Evolutionary conservation across 192 early-diverging fungal species (phyloP).

Genomic region (Coemansia furcata): DNA sequence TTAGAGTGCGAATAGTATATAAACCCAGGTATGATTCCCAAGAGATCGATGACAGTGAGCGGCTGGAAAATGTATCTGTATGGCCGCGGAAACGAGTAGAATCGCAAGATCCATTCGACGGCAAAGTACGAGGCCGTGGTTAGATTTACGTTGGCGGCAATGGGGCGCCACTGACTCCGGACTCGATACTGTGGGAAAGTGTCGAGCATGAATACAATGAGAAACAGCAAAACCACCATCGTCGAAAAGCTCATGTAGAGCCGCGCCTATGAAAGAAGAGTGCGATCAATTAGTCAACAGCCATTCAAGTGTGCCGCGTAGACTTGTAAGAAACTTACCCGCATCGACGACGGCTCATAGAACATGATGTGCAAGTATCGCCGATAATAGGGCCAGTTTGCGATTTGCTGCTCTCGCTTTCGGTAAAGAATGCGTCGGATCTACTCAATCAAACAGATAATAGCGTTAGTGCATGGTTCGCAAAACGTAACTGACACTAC

Average conservation of each 20-base stretch:
- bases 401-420: constrained; percentile 31
- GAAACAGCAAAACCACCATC: constrained; percentile 38
- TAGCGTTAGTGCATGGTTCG: not conserved
- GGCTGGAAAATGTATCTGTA: constrained; percentile 34
- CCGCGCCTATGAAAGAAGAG: constrained; percentile 16
- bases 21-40: constrained; percentile 40
- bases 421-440: constrained; percentile 41
- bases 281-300: not conserved
- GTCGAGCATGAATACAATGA: constrained; percentile 54
- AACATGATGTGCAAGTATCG: constrained; percentile 38
- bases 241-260: constrained; percentile 44
- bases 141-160: constrained; percentile 34
- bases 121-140: constrained; percentile 43
- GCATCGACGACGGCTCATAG: constrained; percentile 44
- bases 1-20: constrained; percentile 12
- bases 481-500: not conserved
- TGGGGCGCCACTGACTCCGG: constrained; percentile 22
- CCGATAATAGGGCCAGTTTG: constrained; percentile 25
- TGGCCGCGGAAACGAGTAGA: constrained; percentile 28
- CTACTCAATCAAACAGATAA: not conserved
- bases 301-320: not conserved
- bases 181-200: constrained; percentile 49
- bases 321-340: constrained; percentile 11
- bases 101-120: constrained; percentile 39
- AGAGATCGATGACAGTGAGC: constrained; percentile 31